Percentiles rank a stretch among this genome's conserved stretches.
phyloP scores from a whole-genome alignment of 78 protist genomes.

The Dictyostelium intermedium region DNA sequence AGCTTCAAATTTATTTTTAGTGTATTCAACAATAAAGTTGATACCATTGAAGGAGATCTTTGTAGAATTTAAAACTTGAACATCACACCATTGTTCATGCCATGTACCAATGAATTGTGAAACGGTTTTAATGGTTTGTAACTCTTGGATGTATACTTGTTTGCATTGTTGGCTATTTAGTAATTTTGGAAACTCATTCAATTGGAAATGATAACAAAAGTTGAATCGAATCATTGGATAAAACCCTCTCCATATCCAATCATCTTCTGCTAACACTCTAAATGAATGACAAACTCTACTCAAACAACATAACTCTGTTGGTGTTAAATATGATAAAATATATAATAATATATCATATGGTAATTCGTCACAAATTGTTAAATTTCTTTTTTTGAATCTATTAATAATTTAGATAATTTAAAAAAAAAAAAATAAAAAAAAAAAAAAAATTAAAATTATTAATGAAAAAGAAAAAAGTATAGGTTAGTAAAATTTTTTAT shows the following conservation, averaged over 20 bases:
- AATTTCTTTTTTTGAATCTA: neutral
- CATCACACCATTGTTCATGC: slow-evolving; percentile 74
- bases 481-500: neutral
- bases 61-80: slow-evolving; percentile 24
- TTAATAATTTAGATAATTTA: too few species aligned
- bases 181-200: neutral
- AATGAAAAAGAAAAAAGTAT: too few species aligned
- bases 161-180: neutral
- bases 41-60: slow-evolving; percentile 27
- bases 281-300: slow-evolving; percentile 13
- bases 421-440: too few species aligned
- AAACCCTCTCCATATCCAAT: slow-evolving; percentile 51
- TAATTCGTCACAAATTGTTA: slow-evolving; percentile 1
- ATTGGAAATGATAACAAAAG: neutral
- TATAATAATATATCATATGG: slow-evolving; percentile 31
- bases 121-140: neutral
- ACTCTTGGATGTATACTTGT: neutral
- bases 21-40: neutral
- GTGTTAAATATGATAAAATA: slow-evolving; percentile 24
- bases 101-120: slow-evolving; percentile 47
- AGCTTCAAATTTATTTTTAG: slow-evolving; percentile 49
- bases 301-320: slow-evolving; percentile 8
- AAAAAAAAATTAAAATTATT: too few species aligned
- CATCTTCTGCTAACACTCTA: neutral
- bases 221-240: neutral